Evolutionary conservation across 257 asterid species (phyloP), one percentile per base, ranked within the genome.

Genomic region (Solanum pimpinellifolium): DNA sequence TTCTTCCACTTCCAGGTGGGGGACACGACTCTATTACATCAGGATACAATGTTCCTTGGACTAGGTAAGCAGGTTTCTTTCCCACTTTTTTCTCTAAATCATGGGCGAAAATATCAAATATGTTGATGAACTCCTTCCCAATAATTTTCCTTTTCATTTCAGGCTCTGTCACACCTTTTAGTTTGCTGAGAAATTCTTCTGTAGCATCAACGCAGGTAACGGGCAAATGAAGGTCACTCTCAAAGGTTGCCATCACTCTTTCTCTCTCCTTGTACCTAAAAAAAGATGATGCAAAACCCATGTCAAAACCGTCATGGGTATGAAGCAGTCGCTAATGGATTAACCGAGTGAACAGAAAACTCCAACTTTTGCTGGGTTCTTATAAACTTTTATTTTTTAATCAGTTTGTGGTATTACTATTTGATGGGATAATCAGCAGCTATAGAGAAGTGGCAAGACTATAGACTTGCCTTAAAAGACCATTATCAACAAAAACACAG

Each of bases 21-120:
- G 99, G 99, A 89, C 98, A 97, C 56, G 99, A 97, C 89, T 97
- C 99, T 49, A 97, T 97, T 88, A 97, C 96, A 87, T 97, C 99
- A 41, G 99, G 99, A 84, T 97, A 97, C 91, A 97, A 88, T 13
- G 99, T 97, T 89, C 99, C 99, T 91, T 97, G 99, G 90, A 96
- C 99, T 87, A 96, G 91, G 91, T 92, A 97, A 83, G 92, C 77
- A 42, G 99, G 98, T 65, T 88, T 94, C 81, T 70, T 95, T 21
- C 98, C 98, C n/a, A 93, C 86, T 68, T 92, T 94, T 78, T 90
- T 84, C 92, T 96, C 97, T 86, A 97, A 89, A 42, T 93, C 95
- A 41, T 93, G 95, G 29, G 94, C 97, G 84, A 95, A 97, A 29
- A 92, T 91, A 92, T 97, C 99, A 87, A 97, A 97, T 12, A 93